Evolutionary conservation across 2,329 filamentous ascomycete genomes (phyloP), one percentile per base, ranked within the genome.

Genomic region (Esteya vermicola): DNA sequence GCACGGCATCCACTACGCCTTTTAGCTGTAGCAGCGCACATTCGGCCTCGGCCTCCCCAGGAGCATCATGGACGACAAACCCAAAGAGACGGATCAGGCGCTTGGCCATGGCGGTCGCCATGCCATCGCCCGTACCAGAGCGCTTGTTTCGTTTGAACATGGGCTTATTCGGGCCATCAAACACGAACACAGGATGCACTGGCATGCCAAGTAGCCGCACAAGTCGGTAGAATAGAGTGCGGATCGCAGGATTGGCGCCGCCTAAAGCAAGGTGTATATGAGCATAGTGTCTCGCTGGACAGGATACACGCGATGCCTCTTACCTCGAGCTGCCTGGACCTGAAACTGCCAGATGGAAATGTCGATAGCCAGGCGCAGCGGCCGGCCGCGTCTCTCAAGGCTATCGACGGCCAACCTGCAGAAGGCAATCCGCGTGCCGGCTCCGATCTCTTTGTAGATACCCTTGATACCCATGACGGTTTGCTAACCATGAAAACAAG

Each of bases 321-420:
- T 52, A 72, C 75, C 85, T 63, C 78, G 77, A 16, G 83, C 83
- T 13, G 85, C 80, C 54, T 93, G 86, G 12, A 80, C 80, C 54
- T 98, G 91, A 54, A 94, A 96, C 33, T 94, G 81, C 91, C 91
- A 98, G 54, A 98, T 96, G 3, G 86, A 85, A 50, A 93, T 82
- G 55, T 98, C 91, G 47, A 98, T 82, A 30, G 91, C 91, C 35
- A 98, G 68, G 31, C 88, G 80, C 31, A 96, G 65, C 0, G 88
- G 88, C 2, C 79, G 72, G 20, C 72, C 70, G 10, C 75, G 76
- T 40, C 69, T 60, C 51, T 85, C 75, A 47, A 93, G 73, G 49
- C 84, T 80, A 36, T 86, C 75, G 34, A 86, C 69, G 23, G 88
- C 81, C 38, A 96, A 70, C 54, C 85, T 93, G 26, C 83, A 76